A percentile compares a stretch with the other conserved stretches of the same genome.
Conservation (phyloP, 768 basidiomycete genomes). For the Tulasnella sp. region DNA sequence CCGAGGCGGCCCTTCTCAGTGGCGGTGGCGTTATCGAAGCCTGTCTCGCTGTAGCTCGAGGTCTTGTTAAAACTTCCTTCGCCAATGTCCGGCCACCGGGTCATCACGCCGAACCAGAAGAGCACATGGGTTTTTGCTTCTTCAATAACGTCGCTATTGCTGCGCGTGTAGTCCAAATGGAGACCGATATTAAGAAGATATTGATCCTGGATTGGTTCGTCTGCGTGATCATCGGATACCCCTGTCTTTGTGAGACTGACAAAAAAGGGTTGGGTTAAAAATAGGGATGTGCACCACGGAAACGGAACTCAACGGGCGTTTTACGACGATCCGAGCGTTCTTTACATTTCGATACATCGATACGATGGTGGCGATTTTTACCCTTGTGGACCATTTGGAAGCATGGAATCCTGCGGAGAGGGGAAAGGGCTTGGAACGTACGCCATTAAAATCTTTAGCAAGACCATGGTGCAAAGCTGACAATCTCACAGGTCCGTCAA, state of each 20-base stretch:
- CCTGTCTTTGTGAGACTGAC: neutral
- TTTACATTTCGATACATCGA: slow-evolving; percentile 93
- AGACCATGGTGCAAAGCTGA: neutral
- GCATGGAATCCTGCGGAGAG: slow-evolving; percentile 79
- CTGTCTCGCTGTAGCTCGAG: slow-evolving; percentile 75
- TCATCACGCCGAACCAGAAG: slow-evolving; percentile 96
- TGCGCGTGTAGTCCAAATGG: slow-evolving; percentile 69
- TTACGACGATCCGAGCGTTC: slow-evolving; percentile 83
- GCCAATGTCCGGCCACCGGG: slow-evolving; percentile 97
- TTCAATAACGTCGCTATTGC: slow-evolving; percentile 98
- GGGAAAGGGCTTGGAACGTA: slow-evolving; percentile 83
- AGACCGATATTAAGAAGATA: slow-evolving; percentile 69
- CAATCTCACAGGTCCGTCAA: slow-evolving; percentile 72
- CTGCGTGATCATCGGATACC: neutral
- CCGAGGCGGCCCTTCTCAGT: slow-evolving; percentile 78
- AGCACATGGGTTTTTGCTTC: slow-evolving; percentile 99
- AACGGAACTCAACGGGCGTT: slow-evolving; percentile 98
- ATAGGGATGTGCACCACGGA: slow-evolving; percentile 94
- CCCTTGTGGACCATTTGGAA: slow-evolving; percentile 87
- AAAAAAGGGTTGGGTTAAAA: neutral
- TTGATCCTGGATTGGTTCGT: slow-evolving; percentile 93
- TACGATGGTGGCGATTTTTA: slow-evolving; percentile 92
- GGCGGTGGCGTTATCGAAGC: slow-evolving; percentile 96
- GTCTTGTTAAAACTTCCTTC: slow-evolving; percentile 77
- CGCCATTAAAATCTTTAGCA: slow-evolving; percentile 37